These are phyloP conservation scores for Paulownia fortunei DNA, from an alignment of 257 asterid species.

Conservation along the genomic window DNA sequence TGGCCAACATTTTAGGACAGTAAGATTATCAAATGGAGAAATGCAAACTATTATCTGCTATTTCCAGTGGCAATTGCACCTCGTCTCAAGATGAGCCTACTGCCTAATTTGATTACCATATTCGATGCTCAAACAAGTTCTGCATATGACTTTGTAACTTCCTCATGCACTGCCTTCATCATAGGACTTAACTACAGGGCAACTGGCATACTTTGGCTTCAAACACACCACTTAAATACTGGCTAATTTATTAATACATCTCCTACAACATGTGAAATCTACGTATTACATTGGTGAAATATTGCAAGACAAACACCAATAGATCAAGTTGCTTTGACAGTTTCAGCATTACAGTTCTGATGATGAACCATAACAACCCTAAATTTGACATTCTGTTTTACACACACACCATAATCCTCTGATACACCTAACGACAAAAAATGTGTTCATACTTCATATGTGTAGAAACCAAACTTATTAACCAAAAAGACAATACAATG, in stretches of 20 bases:
- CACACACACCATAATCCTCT: not conserved
- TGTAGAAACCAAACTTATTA: not conserved
- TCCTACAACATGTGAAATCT: not conserved
- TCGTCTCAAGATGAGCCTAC: constrained; percentile 2
- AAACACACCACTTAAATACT: not conserved
- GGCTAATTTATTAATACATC: not conserved
- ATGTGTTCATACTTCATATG: not conserved
- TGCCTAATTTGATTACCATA: constrained; percentile 8
- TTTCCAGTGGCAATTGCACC: constrained; percentile 14
- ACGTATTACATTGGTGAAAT: not conserved
- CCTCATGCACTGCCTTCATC: not conserved
- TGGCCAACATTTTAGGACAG: not conserved
- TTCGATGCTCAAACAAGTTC: not conserved
- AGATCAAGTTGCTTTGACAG: not conserved
- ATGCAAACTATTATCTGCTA: not conserved
- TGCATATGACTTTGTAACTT: not conserved
- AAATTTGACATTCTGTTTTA: not conserved
- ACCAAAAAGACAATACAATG: not conserved
- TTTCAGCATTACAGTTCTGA: not conserved
- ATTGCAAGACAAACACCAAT: not conserved
- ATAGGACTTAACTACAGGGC: not conserved
- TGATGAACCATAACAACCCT: not conserved
- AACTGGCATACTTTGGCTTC: constrained; percentile 2
- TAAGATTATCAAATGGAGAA: not conserved
- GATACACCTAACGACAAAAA: not conserved